These are phyloP conservation scores for Wilhelminamyces savonicus DNA, from an alignment of 805 yeast species.

Conservation along the genomic window DNA sequence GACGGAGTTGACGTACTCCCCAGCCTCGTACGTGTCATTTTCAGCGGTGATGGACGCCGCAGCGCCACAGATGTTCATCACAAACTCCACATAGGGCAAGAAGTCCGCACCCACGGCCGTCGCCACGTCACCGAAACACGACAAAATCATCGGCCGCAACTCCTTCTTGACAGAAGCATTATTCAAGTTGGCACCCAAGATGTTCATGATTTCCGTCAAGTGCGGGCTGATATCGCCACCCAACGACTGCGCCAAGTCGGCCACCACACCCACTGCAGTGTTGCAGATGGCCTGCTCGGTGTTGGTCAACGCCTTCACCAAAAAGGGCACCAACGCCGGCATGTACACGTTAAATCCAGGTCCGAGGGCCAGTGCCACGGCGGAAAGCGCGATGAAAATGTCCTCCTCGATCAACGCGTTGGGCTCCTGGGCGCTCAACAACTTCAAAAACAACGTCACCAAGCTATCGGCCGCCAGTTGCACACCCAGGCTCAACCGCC, in stretches of 20 bases:
- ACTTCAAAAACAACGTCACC: slow-evolving; percentile 75
- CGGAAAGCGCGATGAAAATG: slow-evolving; percentile 83
- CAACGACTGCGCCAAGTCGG: slow-evolving; percentile 87
- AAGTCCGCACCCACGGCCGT: slow-evolving; percentile 77
- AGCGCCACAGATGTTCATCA: slow-evolving; percentile 67
- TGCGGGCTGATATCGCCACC: slow-evolving; percentile 70
- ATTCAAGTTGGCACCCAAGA: slow-evolving; percentile 68
- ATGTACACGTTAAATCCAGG: slow-evolving; percentile 67
- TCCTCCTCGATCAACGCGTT: slow-evolving; percentile 90
- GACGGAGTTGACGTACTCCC: slow-evolving; percentile 66
- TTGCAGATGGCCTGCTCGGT: slow-evolving; percentile 77
- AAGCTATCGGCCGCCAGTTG: slow-evolving; percentile 68
- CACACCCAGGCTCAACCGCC: slow-evolving; percentile 70
- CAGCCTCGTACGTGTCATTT: slow-evolving; percentile 64
- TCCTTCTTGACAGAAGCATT: slow-evolving; percentile 67
- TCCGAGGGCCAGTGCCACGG: slow-evolving; percentile 79
- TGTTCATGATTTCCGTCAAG: slow-evolving; percentile 75
- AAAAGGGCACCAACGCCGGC: slow-evolving; percentile 76
- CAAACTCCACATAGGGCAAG: slow-evolving; percentile 69
- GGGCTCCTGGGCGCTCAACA: slow-evolving; percentile 52
- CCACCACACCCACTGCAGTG: slow-evolving; percentile 92
- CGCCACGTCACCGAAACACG: slow-evolving; percentile 95
- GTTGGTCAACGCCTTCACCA: slow-evolving; percentile 73
- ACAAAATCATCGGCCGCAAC: slow-evolving; percentile 78
- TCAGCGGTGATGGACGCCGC: slow-evolving; percentile 61